These are phyloP conservation scores for Huntiella moniliformis DNA, from an alignment of 2,329 filamentous ascomycete genomes.

Conservation along the genomic window DNA sequence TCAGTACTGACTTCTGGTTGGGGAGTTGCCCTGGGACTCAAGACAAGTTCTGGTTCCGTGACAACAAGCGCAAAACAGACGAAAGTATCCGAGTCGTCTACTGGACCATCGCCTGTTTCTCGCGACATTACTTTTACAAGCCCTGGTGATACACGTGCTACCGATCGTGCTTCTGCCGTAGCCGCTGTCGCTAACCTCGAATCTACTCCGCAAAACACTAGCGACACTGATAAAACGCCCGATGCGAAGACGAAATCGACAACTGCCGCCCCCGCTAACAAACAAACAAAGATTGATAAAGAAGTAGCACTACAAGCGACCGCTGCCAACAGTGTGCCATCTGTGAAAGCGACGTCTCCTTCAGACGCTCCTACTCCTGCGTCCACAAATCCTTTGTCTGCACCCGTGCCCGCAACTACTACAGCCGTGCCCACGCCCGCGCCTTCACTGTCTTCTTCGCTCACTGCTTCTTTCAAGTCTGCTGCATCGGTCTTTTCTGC, in stretches of 20 bases:
- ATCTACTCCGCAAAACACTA: neutral
- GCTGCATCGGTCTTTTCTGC: slow-evolving; percentile 5
- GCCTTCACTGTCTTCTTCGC: neutral
- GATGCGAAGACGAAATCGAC: slow-evolving; percentile 6
- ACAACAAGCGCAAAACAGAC: slow-evolving; percentile 24
- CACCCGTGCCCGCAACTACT: neutral
- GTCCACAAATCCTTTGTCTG: neutral
- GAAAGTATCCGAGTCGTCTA: slow-evolving; percentile 13
- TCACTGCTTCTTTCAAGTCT: slow-evolving; percentile 3
- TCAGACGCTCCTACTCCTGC: slow-evolving; percentile 12
- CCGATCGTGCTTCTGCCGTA: neutral
- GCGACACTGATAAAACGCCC: neutral
- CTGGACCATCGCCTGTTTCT: neutral
- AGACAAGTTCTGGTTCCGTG: slow-evolving; percentile 14
- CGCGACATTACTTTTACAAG: neutral
- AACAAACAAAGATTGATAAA: neutral
- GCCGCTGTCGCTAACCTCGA: neutral
- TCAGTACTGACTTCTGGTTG: slow-evolving; percentile 5
- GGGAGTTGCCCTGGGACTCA: slow-evolving; percentile 6
- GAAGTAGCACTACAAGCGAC: neutral
- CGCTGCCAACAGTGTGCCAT: neutral
- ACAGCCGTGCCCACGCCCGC: neutral
- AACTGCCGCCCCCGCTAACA: slow-evolving; percentile 6
- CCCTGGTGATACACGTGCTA: neutral
- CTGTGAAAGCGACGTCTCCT: slow-evolving; percentile 8